These are phyloP conservation scores for Colletotrichum kahawae DNA, from an alignment of 2,329 filamentous ascomycete genomes.

Conservation along the genomic window DNA sequence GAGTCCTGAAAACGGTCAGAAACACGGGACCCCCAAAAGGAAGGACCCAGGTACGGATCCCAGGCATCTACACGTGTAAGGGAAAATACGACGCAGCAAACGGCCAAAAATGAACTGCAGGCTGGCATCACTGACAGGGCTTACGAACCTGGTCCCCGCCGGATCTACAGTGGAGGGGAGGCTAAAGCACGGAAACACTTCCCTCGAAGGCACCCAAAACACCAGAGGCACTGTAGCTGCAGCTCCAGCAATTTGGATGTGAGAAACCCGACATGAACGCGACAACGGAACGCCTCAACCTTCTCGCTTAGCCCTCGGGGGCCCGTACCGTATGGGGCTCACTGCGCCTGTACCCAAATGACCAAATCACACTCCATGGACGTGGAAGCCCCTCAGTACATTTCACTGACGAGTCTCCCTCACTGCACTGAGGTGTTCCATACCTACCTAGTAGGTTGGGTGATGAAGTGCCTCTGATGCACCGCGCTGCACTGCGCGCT, in stretches of 20 bases:
- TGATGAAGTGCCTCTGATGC: neutral
- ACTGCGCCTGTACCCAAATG: neutral
- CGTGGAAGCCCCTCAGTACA: neutral
- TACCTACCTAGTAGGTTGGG: neutral
- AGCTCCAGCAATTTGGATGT: neutral
- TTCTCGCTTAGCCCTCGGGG: neutral
- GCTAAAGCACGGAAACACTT: constrained; percentile 16
- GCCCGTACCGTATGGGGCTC: neutral
- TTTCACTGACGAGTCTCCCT: neutral
- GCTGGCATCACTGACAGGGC: neutral
- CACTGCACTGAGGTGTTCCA: neutral
- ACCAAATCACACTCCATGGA: neutral
- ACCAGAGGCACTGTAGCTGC: neutral
- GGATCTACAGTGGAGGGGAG: constrained; percentile 11
- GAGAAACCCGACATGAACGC: neutral
- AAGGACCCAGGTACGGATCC: neutral
- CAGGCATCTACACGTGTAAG: neutral
- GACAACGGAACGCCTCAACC: neutral
- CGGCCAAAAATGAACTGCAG: neutral
- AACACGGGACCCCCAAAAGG: neutral
- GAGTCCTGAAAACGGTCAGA: neutral
- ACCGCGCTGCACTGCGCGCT: neutral
- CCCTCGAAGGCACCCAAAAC: neutral
- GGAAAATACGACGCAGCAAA: neutral
- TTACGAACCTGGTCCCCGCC: neutral